phyloP scores from a whole-genome alignment of 306 rosid genomes.

The Elaeagnus macrophylla region DNA sequence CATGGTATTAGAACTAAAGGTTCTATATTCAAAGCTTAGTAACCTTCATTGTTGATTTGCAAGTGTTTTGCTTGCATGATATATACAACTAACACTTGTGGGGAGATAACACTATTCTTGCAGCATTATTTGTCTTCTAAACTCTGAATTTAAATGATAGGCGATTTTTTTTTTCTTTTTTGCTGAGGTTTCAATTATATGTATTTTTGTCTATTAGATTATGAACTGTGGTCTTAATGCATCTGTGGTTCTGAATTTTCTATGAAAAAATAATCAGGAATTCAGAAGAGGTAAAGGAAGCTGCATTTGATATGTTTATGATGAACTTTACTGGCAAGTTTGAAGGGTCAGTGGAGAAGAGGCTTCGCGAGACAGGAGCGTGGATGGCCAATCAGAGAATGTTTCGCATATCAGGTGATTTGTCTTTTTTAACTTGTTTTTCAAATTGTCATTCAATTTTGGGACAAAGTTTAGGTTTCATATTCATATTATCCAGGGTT shows the following conservation, averaged over 20 bases:
- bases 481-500: too few species aligned
- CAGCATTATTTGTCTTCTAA: not conserved
- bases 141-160: not conserved
- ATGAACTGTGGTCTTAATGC: not conserved
- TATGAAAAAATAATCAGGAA: conserved; percentile 22
- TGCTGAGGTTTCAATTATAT: not conserved
- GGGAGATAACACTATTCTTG: too few species aligned
- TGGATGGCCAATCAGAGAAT: conserved; percentile 34
- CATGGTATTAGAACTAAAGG: too few species aligned
- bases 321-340: conserved; percentile 38
- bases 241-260: not conserved
- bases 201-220: not conserved
- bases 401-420: conserved; percentile 41
- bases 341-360: conserved; percentile 61
- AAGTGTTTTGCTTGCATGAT: too few species aligned
- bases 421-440: not conserved
- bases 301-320: conserved; percentile 40
- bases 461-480: too few species aligned
- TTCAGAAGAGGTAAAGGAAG: conserved; percentile 33
- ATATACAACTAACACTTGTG: too few species aligned
- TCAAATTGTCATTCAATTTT: not conserved
- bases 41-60: too few species aligned
- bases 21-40: too few species aligned
- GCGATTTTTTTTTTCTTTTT: not conserved
- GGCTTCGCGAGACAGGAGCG: conserved; percentile 65